phyloP scores from a whole-genome alignment of 805 yeast species.

The Candida hispaniensis region DNA sequence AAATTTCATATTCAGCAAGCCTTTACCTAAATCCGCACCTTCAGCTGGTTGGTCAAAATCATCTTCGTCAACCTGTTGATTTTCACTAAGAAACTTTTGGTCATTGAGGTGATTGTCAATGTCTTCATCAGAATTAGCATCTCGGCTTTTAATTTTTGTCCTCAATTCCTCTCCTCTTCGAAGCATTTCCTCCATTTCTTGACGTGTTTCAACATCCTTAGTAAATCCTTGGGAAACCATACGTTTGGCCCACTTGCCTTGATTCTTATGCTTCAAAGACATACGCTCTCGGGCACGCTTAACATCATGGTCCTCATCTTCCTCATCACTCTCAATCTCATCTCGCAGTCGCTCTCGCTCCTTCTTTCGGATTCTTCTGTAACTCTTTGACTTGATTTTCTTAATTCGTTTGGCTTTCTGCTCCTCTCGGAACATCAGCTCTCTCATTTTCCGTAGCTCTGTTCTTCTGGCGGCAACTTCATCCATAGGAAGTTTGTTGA shows the following conservation, averaged over 20 bases:
- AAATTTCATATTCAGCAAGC: conserved; percentile 88
- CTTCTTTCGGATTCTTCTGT: conserved; percentile 74
- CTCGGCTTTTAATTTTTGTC: conserved; percentile 57
- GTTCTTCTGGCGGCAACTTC: conserved; percentile 67
- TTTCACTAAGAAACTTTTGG: conserved; percentile 24
- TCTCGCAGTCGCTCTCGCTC: conserved; percentile 63
- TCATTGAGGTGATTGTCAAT: conserved; percentile 36
- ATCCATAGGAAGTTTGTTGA: conserved; percentile 68
- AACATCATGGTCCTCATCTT: conserved; percentile 53
- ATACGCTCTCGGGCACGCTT: conserved; percentile 86
- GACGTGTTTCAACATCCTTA: conserved; percentile 73
- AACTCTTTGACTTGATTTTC: conserved; percentile 88
- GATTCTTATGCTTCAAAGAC: conserved; percentile 81
- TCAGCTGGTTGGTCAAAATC: conserved; percentile 18
- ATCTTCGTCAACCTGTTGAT: conserved; percentile 26
- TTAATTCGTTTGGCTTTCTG: conserved; percentile 81
- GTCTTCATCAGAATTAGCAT: conserved; percentile 37
- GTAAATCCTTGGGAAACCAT: conserved; percentile 85
- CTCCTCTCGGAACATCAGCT: conserved; percentile 92
- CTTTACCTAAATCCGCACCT: conserved; percentile 56
- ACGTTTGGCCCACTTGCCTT: conserved; percentile 80
- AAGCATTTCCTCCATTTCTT: conserved; percentile 90
- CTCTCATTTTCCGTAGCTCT: conserved; percentile 86
- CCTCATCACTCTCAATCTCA: conserved; percentile 46
- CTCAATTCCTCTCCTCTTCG: conserved; percentile 73